These are phyloP conservation scores for Trichosporon asahii DNA, from an alignment of 1,284 basidiomycete genomes.

Conservation along the genomic window DNA sequence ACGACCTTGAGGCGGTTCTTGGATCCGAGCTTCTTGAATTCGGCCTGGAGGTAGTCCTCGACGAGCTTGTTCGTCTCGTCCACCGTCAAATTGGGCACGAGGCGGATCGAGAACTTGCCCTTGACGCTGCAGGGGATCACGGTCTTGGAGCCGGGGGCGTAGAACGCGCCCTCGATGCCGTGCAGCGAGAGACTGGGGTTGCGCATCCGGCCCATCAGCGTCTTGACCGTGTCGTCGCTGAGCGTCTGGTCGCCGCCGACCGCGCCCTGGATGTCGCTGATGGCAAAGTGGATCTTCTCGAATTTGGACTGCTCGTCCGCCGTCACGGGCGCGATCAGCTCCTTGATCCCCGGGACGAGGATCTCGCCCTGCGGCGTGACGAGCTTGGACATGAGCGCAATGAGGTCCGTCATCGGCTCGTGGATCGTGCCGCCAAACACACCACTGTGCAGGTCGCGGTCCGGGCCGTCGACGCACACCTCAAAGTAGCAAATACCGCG, in stretches of 20 bases:
- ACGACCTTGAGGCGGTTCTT: slow-evolving; percentile 74
- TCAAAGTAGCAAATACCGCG: slow-evolving; percentile 90
- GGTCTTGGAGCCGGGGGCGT: slow-evolving; percentile 79
- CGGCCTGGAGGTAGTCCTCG: slow-evolving; percentile 64
- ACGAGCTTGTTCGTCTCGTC: slow-evolving; percentile 71
- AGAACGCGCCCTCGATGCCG: slow-evolving; percentile 97
- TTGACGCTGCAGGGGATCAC: slow-evolving; percentile 89
- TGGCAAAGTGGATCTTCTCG: slow-evolving; percentile 67
- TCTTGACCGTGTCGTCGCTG: slow-evolving; percentile 73
- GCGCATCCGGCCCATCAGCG: slow-evolving; percentile 54
- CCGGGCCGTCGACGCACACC: slow-evolving; percentile 77
- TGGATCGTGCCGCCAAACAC: slow-evolving; percentile 82
- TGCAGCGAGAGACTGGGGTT: slow-evolving; percentile 87
- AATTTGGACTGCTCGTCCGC: slow-evolving; percentile 72
- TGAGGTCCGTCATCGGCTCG: slow-evolving; percentile 69
- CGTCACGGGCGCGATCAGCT: slow-evolving; percentile 74
- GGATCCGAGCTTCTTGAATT: slow-evolving; percentile 76
- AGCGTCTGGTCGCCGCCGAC: slow-evolving; percentile 75
- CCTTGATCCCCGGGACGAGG: slow-evolving; percentile 84
- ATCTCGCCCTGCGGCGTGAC: slow-evolving; percentile 80
- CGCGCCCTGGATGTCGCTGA: slow-evolving; percentile 70
- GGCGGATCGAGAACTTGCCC: slow-evolving; percentile 90
- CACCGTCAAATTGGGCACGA: slow-evolving; percentile 75
- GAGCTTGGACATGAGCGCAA: slow-evolving; percentile 64
- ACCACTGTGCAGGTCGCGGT: slow-evolving; percentile 87